phyloP scores from a whole-genome alignment of 768 basidiomycete species.

The Sarcodon sp. region DNA sequence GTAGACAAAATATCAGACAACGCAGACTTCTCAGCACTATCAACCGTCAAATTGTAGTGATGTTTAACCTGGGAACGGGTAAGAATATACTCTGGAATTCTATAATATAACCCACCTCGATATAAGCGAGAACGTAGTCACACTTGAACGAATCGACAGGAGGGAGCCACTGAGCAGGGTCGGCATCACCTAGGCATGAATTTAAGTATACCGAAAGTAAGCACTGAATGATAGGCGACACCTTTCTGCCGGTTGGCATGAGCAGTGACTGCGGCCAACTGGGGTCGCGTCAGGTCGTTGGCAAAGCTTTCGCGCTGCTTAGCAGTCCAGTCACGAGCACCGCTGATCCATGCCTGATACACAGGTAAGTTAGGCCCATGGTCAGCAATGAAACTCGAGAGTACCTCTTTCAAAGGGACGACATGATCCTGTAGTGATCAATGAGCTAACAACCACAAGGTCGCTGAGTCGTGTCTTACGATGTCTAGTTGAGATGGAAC shows the following conservation, averaged over 20 bases:
- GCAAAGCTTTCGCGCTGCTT: slow-evolving; percentile 38
- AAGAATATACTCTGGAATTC: too few species aligned
- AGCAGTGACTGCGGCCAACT: slow-evolving; percentile 36
- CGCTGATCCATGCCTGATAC: slow-evolving; percentile 38
- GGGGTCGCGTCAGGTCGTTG: slow-evolving; percentile 42
- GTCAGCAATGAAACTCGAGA: not conserved
- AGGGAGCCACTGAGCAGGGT: slow-evolving; percentile 38
- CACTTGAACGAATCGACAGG: slow-evolving; percentile 35
- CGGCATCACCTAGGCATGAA: slow-evolving; percentile 26
- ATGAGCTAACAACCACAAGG: not conserved
- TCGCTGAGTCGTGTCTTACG: slow-evolving; percentile 14
- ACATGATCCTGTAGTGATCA: slow-evolving; percentile 28
- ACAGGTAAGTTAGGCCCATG: not conserved
- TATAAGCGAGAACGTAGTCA: slow-evolving; percentile 41
- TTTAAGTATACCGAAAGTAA: not conserved
- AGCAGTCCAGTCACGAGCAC: slow-evolving; percentile 36
- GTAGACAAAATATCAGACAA: slow-evolving; percentile 23
- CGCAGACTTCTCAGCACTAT: slow-evolving; percentile 37
- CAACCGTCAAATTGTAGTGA: slow-evolving; percentile 33
- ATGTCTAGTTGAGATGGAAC: slow-evolving; percentile 37
- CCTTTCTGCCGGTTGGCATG: slow-evolving; percentile 37
- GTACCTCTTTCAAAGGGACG: slow-evolving; percentile 39
- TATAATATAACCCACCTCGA: slow-evolving; percentile 7
- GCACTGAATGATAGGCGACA: slow-evolving; percentile 6
- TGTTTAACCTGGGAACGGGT: slow-evolving; percentile 22